Base-by-base conservation (phyloP, 2,329 filamentous ascomycete species). In the Hypoxylon sp. region DNA sequence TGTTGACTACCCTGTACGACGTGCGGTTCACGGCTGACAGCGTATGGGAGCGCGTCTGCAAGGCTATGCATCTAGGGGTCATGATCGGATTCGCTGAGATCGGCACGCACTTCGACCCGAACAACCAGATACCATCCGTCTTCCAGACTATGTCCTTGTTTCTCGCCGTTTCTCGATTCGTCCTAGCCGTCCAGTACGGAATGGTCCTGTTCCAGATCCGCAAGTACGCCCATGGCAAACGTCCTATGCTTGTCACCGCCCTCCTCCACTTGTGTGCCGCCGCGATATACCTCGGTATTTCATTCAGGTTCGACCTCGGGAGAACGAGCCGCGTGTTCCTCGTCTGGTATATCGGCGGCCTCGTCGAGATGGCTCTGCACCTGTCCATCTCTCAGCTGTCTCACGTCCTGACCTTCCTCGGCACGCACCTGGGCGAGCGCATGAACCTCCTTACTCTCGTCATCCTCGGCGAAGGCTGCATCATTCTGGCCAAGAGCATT, bases 41-140 rank as follows among this genome's bases (percentile, higher is more conserved):
- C 33, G 76, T 89, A 27, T 87, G 88, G 65, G 83, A 88, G 63
- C 81, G 87, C 26, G 64, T 79, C 23, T 82, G 81, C 59, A 84
- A 87, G 67, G 83, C 80, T 2, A 62, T 84, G 2, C 85, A 89
- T 62, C 81, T 89, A 4, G 85, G 81, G 21, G 81, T 85, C 35
- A 86, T 89, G 82, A 79, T 87, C 37, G 85, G 84, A 2, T 88
- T 89, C 62, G 83, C 86, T 5, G 83, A 87, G 27, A 81, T 87
- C 4, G 85, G 83, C 0, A 77, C 78, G 8, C 75, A 74, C 40
- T 81, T 80, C 42, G 70, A 76, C 10, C 75, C 78, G 0, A 59
- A 68, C 1, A 58, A 75, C 9, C 77, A 80, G 60, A 66, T 76
- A 7, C 48, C 67, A 15, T 58, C 66, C 17, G 75, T 75, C 1